These are phyloP conservation scores for Citrus sinensis DNA, from an alignment of 345 rosid species.

Conservation along the genomic window DVS_A1.0 CM039166.1:1643001-1643500, in stretches of 20 bases:
- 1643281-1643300: constrained; percentile 53
- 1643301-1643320: constrained; percentile 52
- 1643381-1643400: neutral
- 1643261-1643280: constrained; percentile 64
- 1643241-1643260: constrained; percentile 44
- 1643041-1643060: constrained; percentile 49
- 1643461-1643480: constrained; percentile 41
- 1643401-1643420: neutral
- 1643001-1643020: constrained; percentile 66
- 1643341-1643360: constrained; percentile 61
- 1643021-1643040: constrained; percentile 70
- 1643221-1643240: constrained; percentile 40
- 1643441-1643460: neutral
- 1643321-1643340: constrained; percentile 57
- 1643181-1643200: neutral
- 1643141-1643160: constrained; percentile 18
- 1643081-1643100: constrained; percentile 51
- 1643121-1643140: constrained; percentile 56
- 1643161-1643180: neutral
- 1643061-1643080: constrained; percentile 45
- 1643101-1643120: constrained; percentile 69
- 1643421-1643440: neutral
- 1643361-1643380: neutral
- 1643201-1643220: neutral
- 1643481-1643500: constrained; percentile 50